phyloP scores from a whole-genome alignment of 352 stramenopile species.

The Phytophthora pinifolia region DNA sequence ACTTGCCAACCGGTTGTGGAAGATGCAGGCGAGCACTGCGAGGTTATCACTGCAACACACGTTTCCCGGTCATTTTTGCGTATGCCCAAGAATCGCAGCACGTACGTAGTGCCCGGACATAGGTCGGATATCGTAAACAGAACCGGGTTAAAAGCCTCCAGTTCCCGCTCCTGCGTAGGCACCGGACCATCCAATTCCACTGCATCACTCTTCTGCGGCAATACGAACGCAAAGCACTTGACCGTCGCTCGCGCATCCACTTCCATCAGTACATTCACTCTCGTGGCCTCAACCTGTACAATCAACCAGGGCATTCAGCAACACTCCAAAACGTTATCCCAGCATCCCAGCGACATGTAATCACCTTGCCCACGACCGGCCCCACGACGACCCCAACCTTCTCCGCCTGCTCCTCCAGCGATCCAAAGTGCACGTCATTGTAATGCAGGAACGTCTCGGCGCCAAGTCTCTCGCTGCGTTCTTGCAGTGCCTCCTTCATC shows the following conservation, averaged over 20 bases:
- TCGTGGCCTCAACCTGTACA: conserved; percentile 23
- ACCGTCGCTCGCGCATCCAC: conserved; percentile 27
- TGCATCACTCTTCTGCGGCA: not conserved
- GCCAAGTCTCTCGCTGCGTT: conserved; percentile 6
- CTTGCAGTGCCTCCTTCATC: conserved; percentile 34
- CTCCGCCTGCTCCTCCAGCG: conserved; percentile 13
- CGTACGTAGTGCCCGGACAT: conserved; percentile 32
- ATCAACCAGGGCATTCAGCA: not conserved
- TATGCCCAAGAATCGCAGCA: conserved; percentile 45
- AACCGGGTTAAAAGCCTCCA: conserved; percentile 21
- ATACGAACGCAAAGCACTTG: conserved; percentile 40
- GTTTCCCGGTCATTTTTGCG: conserved; percentile 31
- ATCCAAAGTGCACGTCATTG: conserved; percentile 35
- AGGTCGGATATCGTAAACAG: conserved; percentile 25
- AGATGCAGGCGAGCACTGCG: conserved; percentile 2
- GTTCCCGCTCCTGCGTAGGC: conserved; percentile 2
- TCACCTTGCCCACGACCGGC: conserved; percentile 31
- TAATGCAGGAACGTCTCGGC: conserved; percentile 32
- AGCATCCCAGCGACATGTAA: not conserved
- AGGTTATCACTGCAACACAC: conserved; percentile 33
- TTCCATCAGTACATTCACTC: conserved; percentile 41
- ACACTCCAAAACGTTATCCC: not conserved
- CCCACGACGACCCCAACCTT: conserved; percentile 38
- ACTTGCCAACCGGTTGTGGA: conserved; percentile 8
- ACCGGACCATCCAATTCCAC: not conserved